Conservation (phyloP, 331 rosid species). For the Spiraea crenata region DNA sequence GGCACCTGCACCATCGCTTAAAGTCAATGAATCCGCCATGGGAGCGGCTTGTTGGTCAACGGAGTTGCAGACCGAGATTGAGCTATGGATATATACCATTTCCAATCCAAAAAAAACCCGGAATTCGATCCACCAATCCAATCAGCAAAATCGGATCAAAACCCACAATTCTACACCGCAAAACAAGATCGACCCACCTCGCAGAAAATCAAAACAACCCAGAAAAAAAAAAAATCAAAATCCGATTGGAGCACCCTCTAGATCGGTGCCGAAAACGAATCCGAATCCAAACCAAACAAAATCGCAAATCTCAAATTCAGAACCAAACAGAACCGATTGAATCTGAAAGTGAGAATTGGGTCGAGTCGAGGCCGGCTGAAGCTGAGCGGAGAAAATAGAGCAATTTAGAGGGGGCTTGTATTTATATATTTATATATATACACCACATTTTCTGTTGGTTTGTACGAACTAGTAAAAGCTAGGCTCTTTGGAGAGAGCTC, state of each 20-base stretch:
- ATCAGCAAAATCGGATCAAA: slow-evolving; percentile 40
- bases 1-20: slow-evolving; percentile 37
- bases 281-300: neutral
- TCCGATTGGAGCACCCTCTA: slow-evolving; percentile 12
- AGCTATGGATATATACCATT: slow-evolving; percentile 90
- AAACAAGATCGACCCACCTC: slow-evolving; percentile 49
- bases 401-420: slow-evolving; percentile 25
- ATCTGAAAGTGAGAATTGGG: slow-evolving; percentile 11
- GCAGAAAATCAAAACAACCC: slow-evolving; percentile 7
- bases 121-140: slow-evolving; percentile 25
- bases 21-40: slow-evolving; percentile 58
- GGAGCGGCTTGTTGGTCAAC: slow-evolving; percentile 56
- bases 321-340: no score
- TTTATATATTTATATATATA: neutral
- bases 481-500: neutral
- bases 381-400: slow-evolving; percentile 42
- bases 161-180: slow-evolving; percentile 24
- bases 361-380: slow-evolving; percentile 35
- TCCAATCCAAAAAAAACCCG: slow-evolving; percentile 46
- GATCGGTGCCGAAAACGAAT: slow-evolving; percentile 39
- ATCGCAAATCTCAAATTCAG: neutral
- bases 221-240: neutral
- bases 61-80: slow-evolving; percentile 93
- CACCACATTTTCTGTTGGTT: neutral
- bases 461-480: neutral